Base-by-base conservation (phyloP, 352 stramenopile genomes). In the Pythium myriotylum region DNA sequence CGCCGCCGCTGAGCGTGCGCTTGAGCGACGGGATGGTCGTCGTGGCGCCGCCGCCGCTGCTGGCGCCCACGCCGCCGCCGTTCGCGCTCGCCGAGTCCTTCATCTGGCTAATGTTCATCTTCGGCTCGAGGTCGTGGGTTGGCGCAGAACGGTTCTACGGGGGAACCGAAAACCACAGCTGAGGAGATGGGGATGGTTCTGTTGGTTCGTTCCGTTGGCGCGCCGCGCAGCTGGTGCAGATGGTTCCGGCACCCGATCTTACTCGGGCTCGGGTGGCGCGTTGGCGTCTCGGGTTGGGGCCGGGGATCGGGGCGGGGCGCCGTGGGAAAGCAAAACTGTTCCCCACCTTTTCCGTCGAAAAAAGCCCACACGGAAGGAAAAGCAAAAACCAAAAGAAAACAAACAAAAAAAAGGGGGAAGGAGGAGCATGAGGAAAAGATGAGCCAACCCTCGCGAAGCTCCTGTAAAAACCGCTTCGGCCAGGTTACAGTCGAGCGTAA, bases 1-100 rank as follows among this genome's bases (percentile, higher is more conserved):
- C 80, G 41, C 85, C 84, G 41, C 83, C 84, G 59, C 83, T 93
- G 37, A 94, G 72, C 63, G 85, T 95, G 55, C 85, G 81, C 72
- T 95, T 95, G 33, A 95, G 73, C 35, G 86, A 93, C 63, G 86
- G 86, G 55, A 95, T 95, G 37, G 75, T 74, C 33, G 82, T 75
- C 17, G 65, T 76, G 6, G 64, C 29, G 33, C 64, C 70, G 39
- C 79, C 77, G 58, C 76, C 74, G 61, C 77, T 73, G 57, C 72
- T 75, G 61, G 68, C 67, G 55, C 77, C 73, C 46, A 72, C 74
- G 65, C 81, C 81, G 14, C 64, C 68, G 56, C 65, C 65, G 48
- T 72, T 72, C 49, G 42, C 48, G 26, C 22, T 65, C 42, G 64
- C 43, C 14, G 50, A 23, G 56, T 87, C 80, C 72, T 92, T 92